Evolutionary conservation across 2,329 filamentous ascomycete species (phyloP).

Genomic region (Diaporthe destruens): DNA sequence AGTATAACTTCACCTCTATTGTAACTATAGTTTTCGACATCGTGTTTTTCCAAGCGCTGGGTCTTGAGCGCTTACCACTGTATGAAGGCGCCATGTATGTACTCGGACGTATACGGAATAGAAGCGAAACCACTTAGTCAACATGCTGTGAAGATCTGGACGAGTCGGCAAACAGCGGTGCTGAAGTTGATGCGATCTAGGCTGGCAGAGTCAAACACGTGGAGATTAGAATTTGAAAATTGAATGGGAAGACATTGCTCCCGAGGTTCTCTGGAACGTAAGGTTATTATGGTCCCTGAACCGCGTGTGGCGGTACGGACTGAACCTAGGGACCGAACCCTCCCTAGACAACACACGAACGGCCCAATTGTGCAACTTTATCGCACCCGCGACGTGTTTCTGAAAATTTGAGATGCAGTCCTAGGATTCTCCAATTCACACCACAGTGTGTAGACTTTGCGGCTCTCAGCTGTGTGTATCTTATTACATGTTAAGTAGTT

Average conservation of each 20-base stretch:
- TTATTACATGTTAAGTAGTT: background rate
- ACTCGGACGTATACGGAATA: too few species aligned
- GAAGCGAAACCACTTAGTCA: too few species aligned
- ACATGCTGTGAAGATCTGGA: background rate
- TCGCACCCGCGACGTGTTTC: background rate
- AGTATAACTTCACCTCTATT: too few species aligned
- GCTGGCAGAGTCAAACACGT: background rate
- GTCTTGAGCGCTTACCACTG: too few species aligned
- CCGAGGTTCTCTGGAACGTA: background rate
- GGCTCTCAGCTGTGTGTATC: background rate
- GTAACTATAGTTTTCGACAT: too few species aligned
- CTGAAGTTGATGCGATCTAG: background rate
- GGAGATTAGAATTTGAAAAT: background rate
- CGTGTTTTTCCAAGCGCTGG: too few species aligned
- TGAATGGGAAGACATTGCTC: background rate
- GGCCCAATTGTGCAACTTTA: background rate
- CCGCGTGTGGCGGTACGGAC: background rate
- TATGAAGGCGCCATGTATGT: too few species aligned
- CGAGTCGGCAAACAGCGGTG: background rate
- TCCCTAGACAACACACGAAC: background rate
- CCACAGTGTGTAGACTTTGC: background rate
- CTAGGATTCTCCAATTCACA: background rate
- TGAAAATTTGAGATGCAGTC: background rate
- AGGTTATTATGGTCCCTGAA: background rate
- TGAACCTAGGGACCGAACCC: background rate